Conservation (phyloP, 2,329 filamentous ascomycete genomes). For the Aspergillus cejpii region DNA sequence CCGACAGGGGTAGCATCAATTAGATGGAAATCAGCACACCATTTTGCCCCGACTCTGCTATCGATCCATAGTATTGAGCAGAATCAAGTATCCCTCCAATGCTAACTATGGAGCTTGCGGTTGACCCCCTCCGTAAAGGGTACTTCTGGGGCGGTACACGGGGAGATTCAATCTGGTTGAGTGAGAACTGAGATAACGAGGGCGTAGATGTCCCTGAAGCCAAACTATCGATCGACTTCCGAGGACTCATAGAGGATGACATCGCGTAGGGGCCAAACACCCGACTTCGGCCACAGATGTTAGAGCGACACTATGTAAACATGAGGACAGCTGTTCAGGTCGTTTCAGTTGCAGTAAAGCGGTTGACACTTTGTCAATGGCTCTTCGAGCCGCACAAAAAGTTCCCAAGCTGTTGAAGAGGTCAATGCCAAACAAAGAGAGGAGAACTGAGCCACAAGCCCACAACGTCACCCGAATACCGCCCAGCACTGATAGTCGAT, state of each 20-base stretch:
- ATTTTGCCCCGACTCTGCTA: slow-evolving; percentile 75
- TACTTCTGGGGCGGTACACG: slow-evolving; percentile 31
- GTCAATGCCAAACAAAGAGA: slow-evolving; percentile 1
- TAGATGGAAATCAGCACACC: slow-evolving; percentile 43
- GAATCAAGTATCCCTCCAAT: slow-evolving; percentile 77
- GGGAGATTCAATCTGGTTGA: slow-evolving; percentile 34
- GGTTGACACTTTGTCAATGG: slow-evolving; percentile 3
- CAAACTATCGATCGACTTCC: slow-evolving; percentile 61
- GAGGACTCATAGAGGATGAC: slow-evolving; percentile 55
- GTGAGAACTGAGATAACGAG: slow-evolving; percentile 46
- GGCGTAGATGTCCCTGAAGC: slow-evolving; percentile 49
- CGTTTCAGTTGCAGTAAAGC: slow-evolving; percentile 4
- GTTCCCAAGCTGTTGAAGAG: slow-evolving; percentile 2
- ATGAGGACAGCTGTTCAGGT: slow-evolving; percentile 25
- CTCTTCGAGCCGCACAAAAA: not conserved
- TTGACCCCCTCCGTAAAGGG: slow-evolving; percentile 63
- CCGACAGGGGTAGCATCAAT: not conserved
- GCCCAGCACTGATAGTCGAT: slow-evolving; percentile 18
- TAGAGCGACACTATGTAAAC: slow-evolving; percentile 29
- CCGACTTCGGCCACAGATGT: slow-evolving; percentile 29
- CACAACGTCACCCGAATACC: slow-evolving; percentile 13
- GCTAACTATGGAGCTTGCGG: slow-evolving; percentile 79
- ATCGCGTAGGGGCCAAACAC: slow-evolving; percentile 45
- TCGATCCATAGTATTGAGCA: slow-evolving; percentile 52
- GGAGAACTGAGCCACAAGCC: slow-evolving; percentile 5